A percentile compares a stretch with the other conserved stretches of the same genome.
Conservation (phyloP, 2,329 filamentous ascomycete genomes). For the Fusarium guadeloupense region DNA sequence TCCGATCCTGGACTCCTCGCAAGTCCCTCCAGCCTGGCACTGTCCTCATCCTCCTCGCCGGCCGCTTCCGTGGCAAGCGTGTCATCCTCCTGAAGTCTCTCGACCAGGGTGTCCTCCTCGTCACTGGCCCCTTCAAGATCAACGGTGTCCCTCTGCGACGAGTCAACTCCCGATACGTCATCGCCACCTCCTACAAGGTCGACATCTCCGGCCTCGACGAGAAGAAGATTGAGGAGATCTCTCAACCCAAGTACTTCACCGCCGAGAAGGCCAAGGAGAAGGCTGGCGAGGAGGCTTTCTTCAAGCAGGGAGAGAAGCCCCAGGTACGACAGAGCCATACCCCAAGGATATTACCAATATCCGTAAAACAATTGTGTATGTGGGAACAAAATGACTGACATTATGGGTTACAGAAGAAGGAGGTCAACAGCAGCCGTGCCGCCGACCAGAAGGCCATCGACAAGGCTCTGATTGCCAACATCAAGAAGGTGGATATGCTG, state of each 20-base stretch:
- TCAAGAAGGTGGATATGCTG: conserved; percentile 98
- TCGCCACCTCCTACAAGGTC: conserved; percentile 87
- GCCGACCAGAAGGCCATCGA: conserved; percentile 99
- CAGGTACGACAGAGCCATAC: conserved; percentile 70
- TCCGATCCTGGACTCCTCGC: conserved; percentile 88
- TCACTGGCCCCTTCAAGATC: conserved; percentile 99
- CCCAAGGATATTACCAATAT: background rate
- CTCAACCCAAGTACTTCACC: conserved; percentile 90
- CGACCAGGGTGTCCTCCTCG: conserved; percentile 95
- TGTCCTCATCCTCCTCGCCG: conserved; percentile 98
- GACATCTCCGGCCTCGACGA: conserved; percentile 86
- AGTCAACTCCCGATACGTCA: conserved; percentile 93
- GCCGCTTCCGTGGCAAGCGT: conserved; percentile 99
- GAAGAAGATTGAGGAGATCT: conserved; percentile 85
- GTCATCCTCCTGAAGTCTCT: conserved; percentile 99
- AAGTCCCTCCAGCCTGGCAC: conserved; percentile 91
- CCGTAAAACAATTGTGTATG: background rate
- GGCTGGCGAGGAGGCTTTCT: conserved; percentile 97
- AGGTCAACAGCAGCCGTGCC: conserved; percentile 88
- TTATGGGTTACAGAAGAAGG: conserved; percentile 81
- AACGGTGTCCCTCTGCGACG: conserved; percentile 98
- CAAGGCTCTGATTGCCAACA: conserved; percentile 91
- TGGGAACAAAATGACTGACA: conserved; percentile 36
- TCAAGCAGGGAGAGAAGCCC: conserved; percentile 98
- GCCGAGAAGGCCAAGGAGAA: conserved; percentile 95